phyloP scores from a whole-genome alignment of 1,284 basidiomycete genomes.

The Cryptococcus sp. region DNA sequence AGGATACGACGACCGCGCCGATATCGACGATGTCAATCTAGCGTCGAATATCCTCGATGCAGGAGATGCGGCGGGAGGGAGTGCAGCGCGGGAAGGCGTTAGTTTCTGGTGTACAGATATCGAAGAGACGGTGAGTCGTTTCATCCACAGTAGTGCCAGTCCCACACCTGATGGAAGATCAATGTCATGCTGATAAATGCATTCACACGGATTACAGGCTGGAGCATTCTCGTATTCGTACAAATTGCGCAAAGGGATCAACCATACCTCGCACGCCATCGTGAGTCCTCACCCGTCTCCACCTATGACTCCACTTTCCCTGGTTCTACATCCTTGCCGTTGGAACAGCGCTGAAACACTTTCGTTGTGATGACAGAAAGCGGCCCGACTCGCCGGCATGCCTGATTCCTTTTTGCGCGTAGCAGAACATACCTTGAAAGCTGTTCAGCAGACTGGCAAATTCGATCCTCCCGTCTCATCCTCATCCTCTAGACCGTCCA shows the following conservation, averaged over 20 bases:
- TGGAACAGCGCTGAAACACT: too few species aligned
- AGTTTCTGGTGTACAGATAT: constrained; percentile 88
- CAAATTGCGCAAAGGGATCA: constrained; percentile 76
- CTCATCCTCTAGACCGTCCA: too few species aligned
- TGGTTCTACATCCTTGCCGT: not conserved
- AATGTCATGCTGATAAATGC: constrained; percentile 33
- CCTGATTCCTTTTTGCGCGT: constrained; percentile 57
- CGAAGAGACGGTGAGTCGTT: constrained; percentile 65
- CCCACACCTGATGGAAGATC: too few species aligned
- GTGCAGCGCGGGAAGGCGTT: constrained; percentile 57
- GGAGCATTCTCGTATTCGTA: constrained; percentile 82
- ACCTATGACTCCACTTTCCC: too few species aligned
- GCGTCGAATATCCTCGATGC: too few species aligned
- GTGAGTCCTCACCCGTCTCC: constrained; percentile 44
- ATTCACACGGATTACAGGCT: constrained; percentile 52
- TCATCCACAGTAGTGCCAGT: constrained; percentile 8
- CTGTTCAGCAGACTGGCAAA: constrained; percentile 14
- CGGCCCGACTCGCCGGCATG: constrained; percentile 84
- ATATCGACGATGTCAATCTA: not conserved
- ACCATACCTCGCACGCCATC: constrained; percentile 87
- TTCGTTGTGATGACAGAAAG: constrained; percentile 54
- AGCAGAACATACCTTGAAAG: constrained; percentile 32
- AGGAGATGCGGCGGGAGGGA: not conserved
- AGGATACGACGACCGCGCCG: constrained; percentile 55
- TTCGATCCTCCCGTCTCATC: constrained; percentile 1